Conservation (phyloP, 2,329 filamentous ascomycete species). For the Lecanicillium sp. region DNA sequence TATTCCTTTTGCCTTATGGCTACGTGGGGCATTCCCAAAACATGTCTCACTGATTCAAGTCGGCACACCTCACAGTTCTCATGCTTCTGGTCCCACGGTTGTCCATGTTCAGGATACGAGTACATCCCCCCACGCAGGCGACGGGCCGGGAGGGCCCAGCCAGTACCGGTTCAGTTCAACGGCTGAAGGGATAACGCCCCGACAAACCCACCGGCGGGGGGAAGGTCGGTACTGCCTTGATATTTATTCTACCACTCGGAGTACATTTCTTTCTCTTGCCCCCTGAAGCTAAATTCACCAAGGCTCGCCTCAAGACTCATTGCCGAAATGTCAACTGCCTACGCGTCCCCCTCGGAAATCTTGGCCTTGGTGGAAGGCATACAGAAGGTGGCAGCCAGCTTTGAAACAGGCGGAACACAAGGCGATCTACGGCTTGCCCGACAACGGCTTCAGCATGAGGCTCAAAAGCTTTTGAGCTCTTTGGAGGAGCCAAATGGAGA, state of each 20-base stretch:
- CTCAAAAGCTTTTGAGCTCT: conserved; percentile 1
- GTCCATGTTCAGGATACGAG: not conserved
- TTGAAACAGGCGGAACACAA: not conserved
- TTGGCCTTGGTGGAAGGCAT: not conserved
- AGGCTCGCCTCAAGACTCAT: too few species aligned
- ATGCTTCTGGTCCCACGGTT: not conserved
- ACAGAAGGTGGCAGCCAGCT: not conserved
- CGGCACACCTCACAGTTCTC: not conserved
- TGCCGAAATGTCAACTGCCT: not conserved
- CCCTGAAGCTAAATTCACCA: too few species aligned
- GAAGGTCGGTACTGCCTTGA: too few species aligned
- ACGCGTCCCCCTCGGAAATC: not conserved
- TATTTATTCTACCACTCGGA: not conserved
- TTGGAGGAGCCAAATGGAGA: conserved; percentile 1
- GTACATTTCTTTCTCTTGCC: not conserved
- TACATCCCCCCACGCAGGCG: not conserved
- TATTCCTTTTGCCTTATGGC: not conserved
- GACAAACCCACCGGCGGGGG: too few species aligned
- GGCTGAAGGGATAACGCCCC: too few species aligned
- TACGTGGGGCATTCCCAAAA: not conserved
- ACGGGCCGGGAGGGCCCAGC: too few species aligned
- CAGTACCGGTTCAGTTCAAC: not conserved
- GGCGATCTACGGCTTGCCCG: not conserved
- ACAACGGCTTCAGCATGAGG: not conserved
- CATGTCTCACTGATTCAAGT: not conserved